Conservation (phyloP, 2,329 filamentous ascomycete species). For the Colletotrichum truncatum region DNA sequence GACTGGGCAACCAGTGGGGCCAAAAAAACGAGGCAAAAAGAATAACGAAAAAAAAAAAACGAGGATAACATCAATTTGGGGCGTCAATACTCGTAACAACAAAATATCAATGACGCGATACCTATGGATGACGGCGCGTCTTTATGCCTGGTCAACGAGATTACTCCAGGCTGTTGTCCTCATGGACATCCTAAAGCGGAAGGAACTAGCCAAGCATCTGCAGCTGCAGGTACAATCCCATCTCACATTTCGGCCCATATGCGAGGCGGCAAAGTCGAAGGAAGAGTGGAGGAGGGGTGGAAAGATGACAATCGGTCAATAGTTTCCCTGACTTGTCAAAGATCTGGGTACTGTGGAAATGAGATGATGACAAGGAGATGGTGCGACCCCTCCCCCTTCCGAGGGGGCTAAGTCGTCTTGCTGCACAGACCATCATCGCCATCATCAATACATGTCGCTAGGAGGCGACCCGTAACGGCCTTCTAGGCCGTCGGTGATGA, state of each 20-base stretch:
- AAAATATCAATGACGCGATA: not conserved
- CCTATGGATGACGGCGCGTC: not conserved
- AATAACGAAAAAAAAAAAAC: not conserved
- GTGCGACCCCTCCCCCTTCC: conserved; percentile 2
- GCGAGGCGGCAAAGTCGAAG: not conserved
- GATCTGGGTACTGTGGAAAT: conserved; percentile 27
- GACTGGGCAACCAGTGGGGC: not conserved
- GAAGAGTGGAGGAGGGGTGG: not conserved
- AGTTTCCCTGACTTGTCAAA: not conserved
- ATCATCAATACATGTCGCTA: conserved; percentile 1
- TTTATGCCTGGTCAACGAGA: not conserved
- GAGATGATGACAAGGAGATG: not conserved
- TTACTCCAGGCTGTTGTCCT: not conserved
- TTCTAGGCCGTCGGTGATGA: not conserved
- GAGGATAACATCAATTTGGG: not conserved
- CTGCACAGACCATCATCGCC: conserved; percentile 13
- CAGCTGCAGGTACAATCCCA: not conserved
- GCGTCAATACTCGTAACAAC: not conserved
- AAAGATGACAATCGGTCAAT: conserved; percentile 15
- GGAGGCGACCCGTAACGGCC: not conserved
- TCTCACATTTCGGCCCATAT: not conserved
- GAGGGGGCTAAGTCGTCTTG: too few species aligned
- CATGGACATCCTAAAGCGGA: not conserved
- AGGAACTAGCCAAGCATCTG: not conserved
- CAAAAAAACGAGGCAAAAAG: not conserved